A percentile compares a stretch with the other conserved stretches of the same genome.
Conservation (phyloP, 495 filamentous ascomycete species). For the Aspergillus steynii region DNA sequence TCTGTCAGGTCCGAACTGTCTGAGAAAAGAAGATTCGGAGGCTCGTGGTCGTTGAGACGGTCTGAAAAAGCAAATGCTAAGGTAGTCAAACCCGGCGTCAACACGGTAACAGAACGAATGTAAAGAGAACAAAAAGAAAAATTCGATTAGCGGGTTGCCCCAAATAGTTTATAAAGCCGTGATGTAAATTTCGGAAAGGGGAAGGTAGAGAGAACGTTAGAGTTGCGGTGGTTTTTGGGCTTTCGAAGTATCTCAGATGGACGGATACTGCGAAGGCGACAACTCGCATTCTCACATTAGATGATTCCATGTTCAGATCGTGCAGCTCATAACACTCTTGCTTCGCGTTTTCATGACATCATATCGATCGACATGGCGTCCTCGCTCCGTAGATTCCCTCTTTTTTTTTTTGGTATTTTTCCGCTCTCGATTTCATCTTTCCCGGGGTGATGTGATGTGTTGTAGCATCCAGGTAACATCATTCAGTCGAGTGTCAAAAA, state of each 20-base stretch:
- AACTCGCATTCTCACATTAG: constrained; percentile 10
- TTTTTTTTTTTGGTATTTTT: constrained; percentile 5
- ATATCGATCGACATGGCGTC: constrained; percentile 18
- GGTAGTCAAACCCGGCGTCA: neutral
- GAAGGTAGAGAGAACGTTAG: constrained; percentile 13
- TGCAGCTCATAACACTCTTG: constrained; percentile 41
- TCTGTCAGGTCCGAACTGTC: neutral
- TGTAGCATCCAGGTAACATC: neutral
- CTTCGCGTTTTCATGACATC: constrained; percentile 36
- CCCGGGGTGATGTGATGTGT: neutral
- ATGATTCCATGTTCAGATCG: constrained; percentile 27
- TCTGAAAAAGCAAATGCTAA: constrained; percentile 9
- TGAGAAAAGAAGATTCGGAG: neutral
- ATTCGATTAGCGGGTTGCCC: constrained; percentile 38
- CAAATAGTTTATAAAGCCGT: constrained; percentile 35
- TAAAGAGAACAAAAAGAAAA: constrained; percentile 29
- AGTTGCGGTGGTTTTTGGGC: constrained; percentile 5
- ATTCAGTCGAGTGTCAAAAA: neutral
- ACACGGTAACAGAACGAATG: constrained; percentile 14
- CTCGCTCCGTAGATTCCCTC: constrained; percentile 3
- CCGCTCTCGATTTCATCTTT: neutral
- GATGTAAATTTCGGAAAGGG: constrained; percentile 18
- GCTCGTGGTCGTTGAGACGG: neutral
- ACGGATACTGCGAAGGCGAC: constrained; percentile 7
- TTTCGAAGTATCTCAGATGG: constrained; percentile 4